Evolutionary conservation across 2,329 filamentous ascomycete genomes (phyloP).

Genomic region (Fusarium temperatum): DNA sequence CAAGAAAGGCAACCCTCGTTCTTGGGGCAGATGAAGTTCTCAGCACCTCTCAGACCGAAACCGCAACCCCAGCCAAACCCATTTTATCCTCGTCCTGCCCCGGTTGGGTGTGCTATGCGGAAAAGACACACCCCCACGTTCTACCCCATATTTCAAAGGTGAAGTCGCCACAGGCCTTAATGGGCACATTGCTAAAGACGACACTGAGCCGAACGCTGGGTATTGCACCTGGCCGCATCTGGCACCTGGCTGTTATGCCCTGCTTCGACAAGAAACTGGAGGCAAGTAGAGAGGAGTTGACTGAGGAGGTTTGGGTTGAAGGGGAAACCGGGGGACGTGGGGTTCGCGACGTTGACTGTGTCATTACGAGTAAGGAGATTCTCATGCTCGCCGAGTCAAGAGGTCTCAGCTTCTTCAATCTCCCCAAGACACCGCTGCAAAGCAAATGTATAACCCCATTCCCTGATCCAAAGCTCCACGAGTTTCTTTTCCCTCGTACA

Average conservation of each 20-base stretch:
- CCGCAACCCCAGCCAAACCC: slow-evolving; percentile 55
- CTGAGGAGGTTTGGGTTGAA: slow-evolving; percentile 76
- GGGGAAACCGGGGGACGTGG: slow-evolving; percentile 59
- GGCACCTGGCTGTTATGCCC: slow-evolving; percentile 96
- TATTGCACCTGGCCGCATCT: slow-evolving; percentile 82
- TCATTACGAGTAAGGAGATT: slow-evolving; percentile 95
- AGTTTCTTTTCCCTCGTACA: slow-evolving; percentile 76
- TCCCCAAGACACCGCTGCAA: slow-evolving; percentile 68
- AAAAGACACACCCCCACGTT: slow-evolving; percentile 96
- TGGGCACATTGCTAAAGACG: slow-evolving; percentile 90
- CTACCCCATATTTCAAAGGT: slow-evolving; percentile 89
- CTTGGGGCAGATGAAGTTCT: slow-evolving; percentile 78
- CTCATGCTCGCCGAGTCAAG: slow-evolving; percentile 87
- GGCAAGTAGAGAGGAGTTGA: slow-evolving; percentile 91
- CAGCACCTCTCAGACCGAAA: slow-evolving; percentile 37
- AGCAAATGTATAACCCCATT: slow-evolving; percentile 63
- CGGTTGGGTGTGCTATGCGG: slow-evolving; percentile 98
- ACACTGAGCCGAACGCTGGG: slow-evolving; percentile 76
- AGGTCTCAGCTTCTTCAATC: slow-evolving; percentile 76
- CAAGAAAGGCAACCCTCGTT: slow-evolving; percentile 84
- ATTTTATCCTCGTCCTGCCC: slow-evolving; percentile 91
- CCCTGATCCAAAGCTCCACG: slow-evolving; percentile 74
- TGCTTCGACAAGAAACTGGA: slow-evolving; percentile 99
- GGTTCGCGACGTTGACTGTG: slow-evolving; percentile 92
- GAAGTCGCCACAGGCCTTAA: slow-evolving; percentile 93